A percentile compares a stretch with the other conserved stretches of the same genome.
These are phyloP conservation scores for Solanum hybrid DNA, from an alignment of 305 asterid genomes.

Conservation along the genomic window DNA sequence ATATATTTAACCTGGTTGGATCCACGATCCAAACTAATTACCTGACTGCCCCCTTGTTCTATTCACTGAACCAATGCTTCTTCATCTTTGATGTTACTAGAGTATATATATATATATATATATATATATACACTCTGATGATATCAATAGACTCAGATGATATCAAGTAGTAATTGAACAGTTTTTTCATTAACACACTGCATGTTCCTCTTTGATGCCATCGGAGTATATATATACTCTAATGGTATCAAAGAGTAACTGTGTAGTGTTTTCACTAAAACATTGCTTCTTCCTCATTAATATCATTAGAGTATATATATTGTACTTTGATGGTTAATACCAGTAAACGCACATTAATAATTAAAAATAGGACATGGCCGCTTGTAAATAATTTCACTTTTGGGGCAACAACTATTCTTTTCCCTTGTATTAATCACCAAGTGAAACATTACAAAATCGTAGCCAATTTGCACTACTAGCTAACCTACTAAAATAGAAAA, in stretches of 20 bases:
- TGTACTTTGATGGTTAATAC: not conserved
- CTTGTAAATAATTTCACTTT: not conserved
- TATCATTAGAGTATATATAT: too few species aligned
- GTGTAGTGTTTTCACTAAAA: not conserved
- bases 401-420: not conserved
- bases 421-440: not conserved
- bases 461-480: not conserved
- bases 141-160: too few species aligned
- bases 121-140: rapidly evolving
- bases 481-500: not conserved
- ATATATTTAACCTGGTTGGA: not conserved
- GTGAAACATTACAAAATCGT: not conserved
- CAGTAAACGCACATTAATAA: not conserved
- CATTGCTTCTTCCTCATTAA: not conserved
- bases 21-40: not conserved
- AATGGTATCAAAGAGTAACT: too few species aligned
- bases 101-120: too few species aligned
- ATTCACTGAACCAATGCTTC: not conserved
- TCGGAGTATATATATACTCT: too few species aligned
- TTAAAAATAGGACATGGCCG: not conserved
- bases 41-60: not conserved
- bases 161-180: too few species aligned
- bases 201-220: too few species aligned
- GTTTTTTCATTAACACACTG: too few species aligned
- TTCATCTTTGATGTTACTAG: not conserved